Conservation (phyloP, 2,329 filamentous ascomycete species). For the Orbilia ellipsospora region DNA sequence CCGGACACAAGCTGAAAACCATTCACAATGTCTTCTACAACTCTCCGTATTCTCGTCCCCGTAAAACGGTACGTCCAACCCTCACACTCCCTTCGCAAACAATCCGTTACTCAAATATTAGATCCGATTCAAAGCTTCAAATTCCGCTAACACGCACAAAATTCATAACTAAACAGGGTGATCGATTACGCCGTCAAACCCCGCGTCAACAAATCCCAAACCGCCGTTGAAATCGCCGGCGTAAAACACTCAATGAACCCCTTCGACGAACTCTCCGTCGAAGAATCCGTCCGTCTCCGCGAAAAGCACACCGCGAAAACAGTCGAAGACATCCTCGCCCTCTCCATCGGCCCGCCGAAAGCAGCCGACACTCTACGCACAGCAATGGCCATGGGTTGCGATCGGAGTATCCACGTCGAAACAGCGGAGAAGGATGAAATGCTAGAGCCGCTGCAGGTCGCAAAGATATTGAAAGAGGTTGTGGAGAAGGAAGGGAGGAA, state of each 20-base stretch:
- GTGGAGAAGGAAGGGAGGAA: conserved; percentile 88
- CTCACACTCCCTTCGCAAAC: background rate
- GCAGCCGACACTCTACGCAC: conserved; percentile 88
- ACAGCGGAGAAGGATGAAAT: conserved; percentile 72
- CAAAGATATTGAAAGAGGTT: conserved; percentile 84
- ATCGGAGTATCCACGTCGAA: conserved; percentile 89
- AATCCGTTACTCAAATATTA: background rate
- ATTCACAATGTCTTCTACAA: conserved; percentile 26
- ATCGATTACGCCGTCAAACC: conserved; percentile 75
- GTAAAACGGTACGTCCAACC: conserved; percentile 64
- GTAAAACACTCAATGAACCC: conserved; percentile 99
- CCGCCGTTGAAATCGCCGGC: conserved; percentile 87
- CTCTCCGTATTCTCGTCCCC: conserved; percentile 68
- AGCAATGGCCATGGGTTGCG: conserved; percentile 98
- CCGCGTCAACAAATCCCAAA: conserved; percentile 77
- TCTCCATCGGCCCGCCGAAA: conserved; percentile 89
- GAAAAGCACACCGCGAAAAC: conserved; percentile 81
- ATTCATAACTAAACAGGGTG: conserved; percentile 60
- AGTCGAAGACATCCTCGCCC: conserved; percentile 90
- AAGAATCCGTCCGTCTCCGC: conserved; percentile 93
- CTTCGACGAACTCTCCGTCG: conserved; percentile 97
- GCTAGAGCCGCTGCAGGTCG: conserved; percentile 88
- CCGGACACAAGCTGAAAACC: background rate
- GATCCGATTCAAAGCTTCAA: background rate
- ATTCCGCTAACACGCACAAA: conserved; percentile 27